A percentile compares a stretch with the other conserved stretches of the same genome.
Conservation (phyloP, 768 basidiomycete species). For the Arthromyces matolae region DNA sequence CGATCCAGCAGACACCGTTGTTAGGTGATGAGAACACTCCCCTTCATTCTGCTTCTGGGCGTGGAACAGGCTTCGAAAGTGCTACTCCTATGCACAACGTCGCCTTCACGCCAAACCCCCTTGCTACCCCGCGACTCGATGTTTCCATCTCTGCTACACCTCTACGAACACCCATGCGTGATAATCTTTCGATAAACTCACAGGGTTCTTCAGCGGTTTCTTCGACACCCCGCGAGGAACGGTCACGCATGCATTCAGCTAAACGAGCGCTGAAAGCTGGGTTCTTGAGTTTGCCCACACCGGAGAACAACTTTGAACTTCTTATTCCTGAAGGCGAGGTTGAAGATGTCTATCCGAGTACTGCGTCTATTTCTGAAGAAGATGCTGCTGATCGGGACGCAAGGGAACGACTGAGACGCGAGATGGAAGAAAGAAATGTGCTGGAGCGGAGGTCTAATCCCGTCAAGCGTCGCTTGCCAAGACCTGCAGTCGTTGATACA, state of each 20-base stretch:
- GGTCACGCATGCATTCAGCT: constrained; percentile 53
- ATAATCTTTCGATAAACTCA: constrained; percentile 86
- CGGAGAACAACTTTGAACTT: constrained; percentile 97
- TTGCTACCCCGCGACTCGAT: constrained; percentile 75
- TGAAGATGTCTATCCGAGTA: constrained; percentile 48
- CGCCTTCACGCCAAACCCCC: constrained; percentile 93
- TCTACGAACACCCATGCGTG: constrained; percentile 90
- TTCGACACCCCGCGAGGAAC: constrained; percentile 76
- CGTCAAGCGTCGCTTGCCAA: constrained; percentile 79
- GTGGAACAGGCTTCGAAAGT: constrained; percentile 89
- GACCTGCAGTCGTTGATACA: constrained; percentile 81
- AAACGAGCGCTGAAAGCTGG: constrained; percentile 78
- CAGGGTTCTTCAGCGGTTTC: constrained; percentile 53
- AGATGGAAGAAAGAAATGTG: constrained; percentile 74
- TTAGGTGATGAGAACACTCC: constrained; percentile 98
- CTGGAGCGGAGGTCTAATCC: constrained; percentile 80
- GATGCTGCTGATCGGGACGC: constrained; percentile 94
- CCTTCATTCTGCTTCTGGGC: constrained; percentile 65
- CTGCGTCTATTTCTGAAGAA: constrained; percentile 51
- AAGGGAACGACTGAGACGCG: constrained; percentile 54
- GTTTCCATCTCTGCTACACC: constrained; percentile 63
- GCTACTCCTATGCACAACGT: constrained; percentile 92
- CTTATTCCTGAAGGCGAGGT: constrained; percentile 88
- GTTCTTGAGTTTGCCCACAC: constrained; percentile 82
- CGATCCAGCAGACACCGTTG: constrained; percentile 86